phyloP scores from a whole-genome alignment of 1,284 basidiomycete species.

The Cronartium quercuum region DNA sequence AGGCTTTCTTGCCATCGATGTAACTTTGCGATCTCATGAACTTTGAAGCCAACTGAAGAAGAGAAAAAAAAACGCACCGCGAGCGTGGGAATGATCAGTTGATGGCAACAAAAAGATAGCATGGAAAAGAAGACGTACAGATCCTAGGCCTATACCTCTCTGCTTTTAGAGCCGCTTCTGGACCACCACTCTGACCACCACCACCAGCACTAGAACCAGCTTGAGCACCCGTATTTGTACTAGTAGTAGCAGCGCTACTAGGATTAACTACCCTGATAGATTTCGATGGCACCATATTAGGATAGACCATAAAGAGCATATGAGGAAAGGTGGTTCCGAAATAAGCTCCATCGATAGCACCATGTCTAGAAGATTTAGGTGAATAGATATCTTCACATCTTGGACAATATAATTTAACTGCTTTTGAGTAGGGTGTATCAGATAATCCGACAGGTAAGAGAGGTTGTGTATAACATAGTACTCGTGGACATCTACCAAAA shows the following conservation, averaged over 20 bases:
- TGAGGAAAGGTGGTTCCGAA: constrained; percentile 93
- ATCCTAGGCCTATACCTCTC: constrained; percentile 83
- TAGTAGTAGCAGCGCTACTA: constrained; percentile 50
- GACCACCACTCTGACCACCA: constrained; percentile 49
- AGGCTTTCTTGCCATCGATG: constrained; percentile 87
- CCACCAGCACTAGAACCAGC: constrained; percentile 52
- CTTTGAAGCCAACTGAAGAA: constrained; percentile 69
- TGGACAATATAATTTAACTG: constrained; percentile 92
- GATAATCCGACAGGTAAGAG: constrained; percentile 91
- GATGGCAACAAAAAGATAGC: not conserved
- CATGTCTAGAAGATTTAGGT: constrained; percentile 87
- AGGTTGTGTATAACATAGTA: constrained; percentile 81
- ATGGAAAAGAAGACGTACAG: constrained; percentile 48
- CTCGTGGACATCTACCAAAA: constrained; percentile 90
- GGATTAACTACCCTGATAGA: constrained; percentile 52
- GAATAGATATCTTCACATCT: constrained; percentile 95
- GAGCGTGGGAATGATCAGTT: not conserved
- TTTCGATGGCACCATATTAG: constrained; percentile 78
- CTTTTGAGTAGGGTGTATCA: constrained; percentile 89
- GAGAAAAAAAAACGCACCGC: not conserved
- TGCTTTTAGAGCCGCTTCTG: constrained; percentile 67
- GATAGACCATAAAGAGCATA: constrained; percentile 89
- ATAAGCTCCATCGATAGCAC: constrained; percentile 90
- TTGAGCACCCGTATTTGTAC: constrained; percentile 49
- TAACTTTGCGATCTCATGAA: constrained; percentile 84